phyloP scores from a whole-genome alignment of 2,329 filamentous ascomycete genomes.

The Colletotrichum ledebouriae region DNA sequence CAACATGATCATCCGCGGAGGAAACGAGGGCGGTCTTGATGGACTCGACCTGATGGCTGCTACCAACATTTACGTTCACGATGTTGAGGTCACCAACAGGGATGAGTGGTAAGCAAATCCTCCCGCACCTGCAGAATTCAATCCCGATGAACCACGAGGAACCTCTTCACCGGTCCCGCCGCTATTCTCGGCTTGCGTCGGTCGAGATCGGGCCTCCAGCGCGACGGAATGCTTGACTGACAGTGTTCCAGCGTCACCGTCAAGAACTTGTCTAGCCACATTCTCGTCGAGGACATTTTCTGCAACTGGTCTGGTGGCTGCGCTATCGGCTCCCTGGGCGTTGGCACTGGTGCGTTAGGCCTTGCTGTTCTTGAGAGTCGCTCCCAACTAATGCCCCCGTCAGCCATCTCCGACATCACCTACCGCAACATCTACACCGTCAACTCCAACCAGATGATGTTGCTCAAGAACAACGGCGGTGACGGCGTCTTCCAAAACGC shows the following conservation, averaged over 20 bases:
- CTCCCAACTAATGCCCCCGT: background rate
- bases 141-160: too few relatives aligned
- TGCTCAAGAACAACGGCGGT: slow-evolving; percentile 73
- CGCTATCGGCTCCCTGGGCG: slow-evolving; percentile 68
- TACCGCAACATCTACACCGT: slow-evolving; percentile 71
- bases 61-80: slow-evolving; percentile 69
- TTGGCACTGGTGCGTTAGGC: slow-evolving; percentile 50
- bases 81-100: slow-evolving; percentile 73
- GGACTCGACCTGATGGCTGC: slow-evolving; percentile 66
- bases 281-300: slow-evolving; percentile 71
- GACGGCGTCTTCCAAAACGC: slow-evolving; percentile 64
- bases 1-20: slow-evolving; percentile 67
- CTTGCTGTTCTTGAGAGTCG: too few relatives aligned
- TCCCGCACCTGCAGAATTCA: slow-evolving; percentile 43
- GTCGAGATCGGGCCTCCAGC: background rate
- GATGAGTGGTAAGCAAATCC: slow-evolving; percentile 68
- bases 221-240: background rate
- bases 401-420: slow-evolving; percentile 63
- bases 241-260: slow-evolving; percentile 23
- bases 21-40: slow-evolving; percentile 65
- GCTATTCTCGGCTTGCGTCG: background rate
- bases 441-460: slow-evolving; percentile 73
- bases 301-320: slow-evolving; percentile 74
- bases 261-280: slow-evolving; percentile 61
- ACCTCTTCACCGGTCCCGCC: background rate